These are phyloP conservation scores for Epithele typhae DNA, from an alignment of 768 basidiomycete genomes.

Conservation along the genomic window DNA sequence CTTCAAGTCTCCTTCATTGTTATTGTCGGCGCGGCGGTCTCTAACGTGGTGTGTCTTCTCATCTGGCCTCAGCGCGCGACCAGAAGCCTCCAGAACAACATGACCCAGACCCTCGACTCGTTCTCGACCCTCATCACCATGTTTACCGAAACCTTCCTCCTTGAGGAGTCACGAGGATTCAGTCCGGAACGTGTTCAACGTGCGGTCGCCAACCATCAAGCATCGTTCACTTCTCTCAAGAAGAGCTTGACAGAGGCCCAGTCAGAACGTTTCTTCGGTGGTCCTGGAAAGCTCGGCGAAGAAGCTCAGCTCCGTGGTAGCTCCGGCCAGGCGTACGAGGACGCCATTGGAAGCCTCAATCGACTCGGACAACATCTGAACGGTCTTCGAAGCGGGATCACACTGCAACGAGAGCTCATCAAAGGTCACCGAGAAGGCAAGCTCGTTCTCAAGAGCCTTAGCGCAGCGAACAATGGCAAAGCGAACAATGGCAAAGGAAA, in stretches of 20 bases:
- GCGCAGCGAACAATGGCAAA: background rate
- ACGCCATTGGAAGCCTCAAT: constrained; percentile 82
- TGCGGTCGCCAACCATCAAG: constrained; percentile 83
- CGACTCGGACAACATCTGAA: constrained; percentile 92
- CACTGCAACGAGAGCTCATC: constrained; percentile 78
- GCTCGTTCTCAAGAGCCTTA: constrained; percentile 25
- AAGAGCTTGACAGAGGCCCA: constrained; percentile 83
- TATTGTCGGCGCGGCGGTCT: constrained; percentile 66
- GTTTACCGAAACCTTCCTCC: constrained; percentile 80
- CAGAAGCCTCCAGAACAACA: constrained; percentile 74
- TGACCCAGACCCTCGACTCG: constrained; percentile 81
- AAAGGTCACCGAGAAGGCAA: constrained; percentile 50
- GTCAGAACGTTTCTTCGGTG: constrained; percentile 64
- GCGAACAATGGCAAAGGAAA: constrained; percentile 19
- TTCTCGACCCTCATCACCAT: constrained; percentile 83
- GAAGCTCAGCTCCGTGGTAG: constrained; percentile 18
- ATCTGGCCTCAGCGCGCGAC: constrained; percentile 88
- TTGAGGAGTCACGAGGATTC: constrained; percentile 61
- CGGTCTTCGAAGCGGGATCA: constrained; percentile 80
- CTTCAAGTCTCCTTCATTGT: constrained; percentile 76
- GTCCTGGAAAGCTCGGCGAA: constrained; percentile 15
- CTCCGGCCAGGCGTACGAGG: constrained; percentile 66
- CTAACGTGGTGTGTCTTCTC: constrained; percentile 79
- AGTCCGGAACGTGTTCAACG: constrained; percentile 64
- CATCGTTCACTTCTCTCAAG: constrained; percentile 86